Evolutionary conservation across 2,329 filamentous ascomycete species (phyloP), one percentile per base, ranked within the genome.

Genomic region (Aspergillus sp.): DNA sequence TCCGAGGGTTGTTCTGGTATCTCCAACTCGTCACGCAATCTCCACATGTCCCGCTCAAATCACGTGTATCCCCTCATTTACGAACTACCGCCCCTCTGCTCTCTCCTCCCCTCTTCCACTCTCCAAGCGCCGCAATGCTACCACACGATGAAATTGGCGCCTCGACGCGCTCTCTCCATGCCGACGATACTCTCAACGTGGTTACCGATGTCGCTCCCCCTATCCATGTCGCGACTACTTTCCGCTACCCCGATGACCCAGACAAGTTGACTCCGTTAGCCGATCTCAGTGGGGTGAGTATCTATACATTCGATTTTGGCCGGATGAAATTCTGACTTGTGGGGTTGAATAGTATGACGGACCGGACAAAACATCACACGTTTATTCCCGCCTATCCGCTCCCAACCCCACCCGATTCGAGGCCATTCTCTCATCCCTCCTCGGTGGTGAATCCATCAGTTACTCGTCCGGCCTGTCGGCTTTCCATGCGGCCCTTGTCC

Each of bases 161-260:
- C 49, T 84, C 90, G 7, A 91, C 91, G 6, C 82, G 85, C 56
- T 84, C 89, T n/a, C 80, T 96, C 62, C 92, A 96, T 73, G 90
- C 89, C 61, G 92, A 96, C 69, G 88, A 96, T 77, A 81, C 80
- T 66, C 82, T 95, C 67, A 90, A 91, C 74, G 77, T 81, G 35
- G 85, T 90, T 65, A 82, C 86, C 51, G 91, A 95, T 70, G 89
- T 98, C 55, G 92, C 93, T 12, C 93, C 95, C 58, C 86, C 93
- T 4, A 82, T 98, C 70, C 93, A 98, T 73, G 86, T 96, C 62
- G 92, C 91, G 61, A 97, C 93, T 12, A 98, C 91, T 15, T 98
- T 91, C 76, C 87, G 91, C 65, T 98, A 97, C 74, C 80, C 82
- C 27, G 76, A 80, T 53, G 83, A 96, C 70, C 90, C 91, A 2